phyloP scores from a whole-genome alignment of 495 filamentous ascomycete species.

The Neurospora intermedia region DNA sequence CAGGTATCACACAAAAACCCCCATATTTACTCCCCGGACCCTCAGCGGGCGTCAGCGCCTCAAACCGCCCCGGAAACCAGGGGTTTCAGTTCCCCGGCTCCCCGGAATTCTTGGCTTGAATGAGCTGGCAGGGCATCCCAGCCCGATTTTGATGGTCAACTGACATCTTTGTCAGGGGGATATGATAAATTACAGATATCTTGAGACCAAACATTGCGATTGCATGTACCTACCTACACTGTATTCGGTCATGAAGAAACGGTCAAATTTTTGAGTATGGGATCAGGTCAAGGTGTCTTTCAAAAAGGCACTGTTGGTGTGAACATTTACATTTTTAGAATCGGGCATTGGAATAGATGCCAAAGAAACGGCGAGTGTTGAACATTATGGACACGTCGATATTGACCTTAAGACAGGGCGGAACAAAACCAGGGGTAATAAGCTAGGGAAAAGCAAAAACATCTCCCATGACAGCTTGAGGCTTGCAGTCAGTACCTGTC shows the following conservation, averaged over 20 bases:
- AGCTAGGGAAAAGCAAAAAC: background rate
- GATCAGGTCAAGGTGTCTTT: background rate
- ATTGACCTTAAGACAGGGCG: background rate
- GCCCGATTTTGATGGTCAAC: background rate
- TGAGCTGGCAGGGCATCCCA: background rate
- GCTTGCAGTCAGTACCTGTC: background rate
- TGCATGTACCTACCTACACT: too few relatives aligned
- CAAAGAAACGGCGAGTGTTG: background rate
- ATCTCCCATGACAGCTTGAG: background rate
- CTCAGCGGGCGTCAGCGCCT: background rate
- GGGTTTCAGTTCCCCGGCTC: background rate
- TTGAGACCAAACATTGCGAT: background rate
- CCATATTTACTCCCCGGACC: background rate
- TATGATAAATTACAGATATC: background rate
- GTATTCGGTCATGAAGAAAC: background rate
- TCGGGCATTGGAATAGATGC: background rate
- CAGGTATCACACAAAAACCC: background rate
- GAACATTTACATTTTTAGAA: fast-evolving
- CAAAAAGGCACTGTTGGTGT: background rate
- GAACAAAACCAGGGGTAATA: background rate
- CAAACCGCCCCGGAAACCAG: background rate
- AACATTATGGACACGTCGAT: background rate
- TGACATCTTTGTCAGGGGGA: background rate
- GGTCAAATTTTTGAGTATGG: background rate
- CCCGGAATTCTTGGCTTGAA: background rate